These are phyloP conservation scores for Fusarium sublunatum DNA, from an alignment of 2,329 filamentous ascomycete genomes.

Conservation along the genomic window DNA sequence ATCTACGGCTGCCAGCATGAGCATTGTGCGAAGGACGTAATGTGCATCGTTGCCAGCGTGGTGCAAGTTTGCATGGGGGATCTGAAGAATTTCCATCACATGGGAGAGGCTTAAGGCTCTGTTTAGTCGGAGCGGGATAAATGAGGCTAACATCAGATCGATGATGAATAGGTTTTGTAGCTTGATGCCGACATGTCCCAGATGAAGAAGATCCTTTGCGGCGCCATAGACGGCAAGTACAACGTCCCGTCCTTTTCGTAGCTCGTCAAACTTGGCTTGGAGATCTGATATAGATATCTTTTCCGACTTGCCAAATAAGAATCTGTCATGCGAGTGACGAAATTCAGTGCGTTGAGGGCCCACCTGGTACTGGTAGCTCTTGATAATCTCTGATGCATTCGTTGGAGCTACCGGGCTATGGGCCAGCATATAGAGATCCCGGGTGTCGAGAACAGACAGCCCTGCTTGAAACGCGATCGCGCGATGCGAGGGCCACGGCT, in stretches of 20 bases:
- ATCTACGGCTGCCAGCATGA: constrained; percentile 56
- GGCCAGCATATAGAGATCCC: constrained; percentile 2
- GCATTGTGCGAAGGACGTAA: constrained; percentile 49
- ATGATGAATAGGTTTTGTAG: neutral
- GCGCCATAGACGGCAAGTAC: constrained; percentile 9
- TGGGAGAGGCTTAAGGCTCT: neutral
- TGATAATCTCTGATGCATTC: constrained; percentile 3
- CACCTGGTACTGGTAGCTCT: constrained; percentile 18
- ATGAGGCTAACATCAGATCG: constrained; percentile 14
- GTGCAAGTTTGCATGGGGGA: constrained; percentile 19
- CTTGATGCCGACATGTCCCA: constrained; percentile 7
- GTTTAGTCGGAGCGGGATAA: neutral
- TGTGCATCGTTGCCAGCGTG: constrained; percentile 50
- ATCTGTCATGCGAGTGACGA: neutral
- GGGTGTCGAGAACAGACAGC: constrained; percentile 27
- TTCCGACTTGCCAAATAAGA: constrained; percentile 17
- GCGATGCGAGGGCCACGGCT: neutral
- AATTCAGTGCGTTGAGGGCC: too few relatives aligned
- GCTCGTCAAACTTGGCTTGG: constrained; percentile 2
- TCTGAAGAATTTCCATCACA: constrained; percentile 3
- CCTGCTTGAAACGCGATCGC: constrained; percentile 17
- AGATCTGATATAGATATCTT: neutral
- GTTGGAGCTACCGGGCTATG: neutral
- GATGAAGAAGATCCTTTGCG: neutral
- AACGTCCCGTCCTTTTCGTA: neutral